Evolutionary conservation across 768 basidiomycete species (phyloP), one percentile per base, ranked within the genome.

Genomic region (Leccinum variicolor): DNA sequence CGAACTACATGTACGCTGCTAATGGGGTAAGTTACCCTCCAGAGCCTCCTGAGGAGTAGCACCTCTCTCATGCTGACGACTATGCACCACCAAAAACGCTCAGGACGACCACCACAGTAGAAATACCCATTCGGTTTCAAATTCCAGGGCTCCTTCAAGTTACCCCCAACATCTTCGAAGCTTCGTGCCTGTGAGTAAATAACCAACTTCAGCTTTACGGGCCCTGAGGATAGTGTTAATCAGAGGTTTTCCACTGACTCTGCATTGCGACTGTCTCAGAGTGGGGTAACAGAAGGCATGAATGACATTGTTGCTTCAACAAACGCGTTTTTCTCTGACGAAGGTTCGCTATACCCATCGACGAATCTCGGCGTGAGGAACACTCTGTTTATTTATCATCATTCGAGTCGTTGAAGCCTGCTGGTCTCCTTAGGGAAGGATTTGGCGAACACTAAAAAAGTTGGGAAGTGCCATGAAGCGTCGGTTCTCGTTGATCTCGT

Each of bases 231-330:
- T 28, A 14, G 21, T 11, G 41, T 21, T 34, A 23, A 51, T 34
- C 52, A 71, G 69, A 71, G 69, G 56, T 58, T 71, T 56, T 71
- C 69, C 25, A 52, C 50, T 21, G 71, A 71, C 9, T 63, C 71
- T 4, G 15, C 61, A 3, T 52, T 56, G 6, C 59, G 31, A 33
- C 19, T 36, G 13, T 56, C 65, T 23, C 66, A 65, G 13, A 56
- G 52, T 23, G 46, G 47, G 6, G 21, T 17, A 23, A 63, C 50
- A 5, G 61, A 64, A 31, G 28, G 54, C 43, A 52, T 59, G 19
- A 60, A 41, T n/a, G 19, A 58, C 14, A 23, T 4, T 14, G 2
- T 19, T 25, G 23, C 19, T 11, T 21, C 51, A 17, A 59, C 17
- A 29, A 47, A 52, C 15, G 2, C 34, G 15, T 58, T 43, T 49